phyloP scores from a whole-genome alignment of 345 rosid genomes.

The Cochlearia excelsa region DNA sequence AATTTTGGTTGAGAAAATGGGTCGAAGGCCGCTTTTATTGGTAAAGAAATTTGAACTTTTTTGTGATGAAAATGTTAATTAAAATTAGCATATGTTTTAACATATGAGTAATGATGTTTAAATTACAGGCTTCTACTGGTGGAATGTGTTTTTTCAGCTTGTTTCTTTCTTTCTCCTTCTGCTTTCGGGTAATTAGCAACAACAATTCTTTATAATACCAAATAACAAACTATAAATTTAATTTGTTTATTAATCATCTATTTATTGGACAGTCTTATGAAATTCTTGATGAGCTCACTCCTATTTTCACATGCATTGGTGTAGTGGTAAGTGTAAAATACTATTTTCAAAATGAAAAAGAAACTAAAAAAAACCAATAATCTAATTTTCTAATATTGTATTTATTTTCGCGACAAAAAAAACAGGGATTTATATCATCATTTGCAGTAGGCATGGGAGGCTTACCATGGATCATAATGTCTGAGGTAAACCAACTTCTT shows the following conservation, averaged over 20 bases:
- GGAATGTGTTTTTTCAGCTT: constrained; percentile 43
- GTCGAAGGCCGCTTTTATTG: constrained; percentile 44
- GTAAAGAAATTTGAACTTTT: constrained; percentile 17
- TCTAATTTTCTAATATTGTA: not conserved
- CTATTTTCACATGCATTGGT: constrained; percentile 35
- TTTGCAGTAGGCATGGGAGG: constrained; percentile 51
- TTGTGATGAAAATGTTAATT: not conserved
- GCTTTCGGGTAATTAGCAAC: constrained; percentile 44
- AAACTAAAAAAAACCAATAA: constrained; percentile 1
- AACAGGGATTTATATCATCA: constrained; percentile 41
- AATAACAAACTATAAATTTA: not conserved
- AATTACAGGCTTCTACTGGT: constrained; percentile 38
- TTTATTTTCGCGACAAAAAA: not conserved
- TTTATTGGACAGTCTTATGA: constrained; percentile 27
- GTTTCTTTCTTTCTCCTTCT: constrained; percentile 47
- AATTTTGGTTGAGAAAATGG: constrained; percentile 40
- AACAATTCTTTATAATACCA: too few relatives aligned
- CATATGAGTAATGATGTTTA: not conserved
- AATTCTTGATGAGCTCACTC: constrained; percentile 38
- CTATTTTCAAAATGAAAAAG: not conserved
- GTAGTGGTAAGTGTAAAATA: constrained; percentile 28
- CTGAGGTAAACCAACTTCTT: constrained; percentile 47
- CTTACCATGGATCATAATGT: constrained; percentile 59
- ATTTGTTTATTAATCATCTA: not conserved
- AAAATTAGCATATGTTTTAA: too few relatives aligned